Conservation (phyloP, 768 basidiomycete species). For the Leccinum disarticulatum region DNA sequence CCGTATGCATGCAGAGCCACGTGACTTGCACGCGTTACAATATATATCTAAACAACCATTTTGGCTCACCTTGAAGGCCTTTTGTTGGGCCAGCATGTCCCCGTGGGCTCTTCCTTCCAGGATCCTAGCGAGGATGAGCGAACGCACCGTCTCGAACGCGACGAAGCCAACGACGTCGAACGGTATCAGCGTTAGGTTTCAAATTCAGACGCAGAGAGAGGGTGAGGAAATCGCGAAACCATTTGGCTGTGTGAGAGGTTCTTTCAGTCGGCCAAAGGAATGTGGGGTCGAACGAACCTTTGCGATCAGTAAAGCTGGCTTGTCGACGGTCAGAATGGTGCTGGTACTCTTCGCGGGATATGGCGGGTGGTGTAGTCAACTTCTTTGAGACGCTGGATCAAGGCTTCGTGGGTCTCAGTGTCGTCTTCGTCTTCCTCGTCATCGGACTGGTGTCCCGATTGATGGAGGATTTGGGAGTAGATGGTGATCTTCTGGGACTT, state of each 20-base stretch:
- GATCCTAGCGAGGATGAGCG: slow-evolving; percentile 87
- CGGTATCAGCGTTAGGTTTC: slow-evolving; percentile 89
- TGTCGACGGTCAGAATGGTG: slow-evolving; percentile 97
- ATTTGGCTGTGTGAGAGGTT: slow-evolving; percentile 60
- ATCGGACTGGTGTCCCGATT: too few species aligned
- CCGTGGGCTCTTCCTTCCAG: too few species aligned
- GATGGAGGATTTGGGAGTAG: too few species aligned
- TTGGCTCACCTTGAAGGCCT: too few species aligned
- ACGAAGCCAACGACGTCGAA: slow-evolving; percentile 97
- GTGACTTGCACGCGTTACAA: too few species aligned
- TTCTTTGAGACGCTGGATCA: slow-evolving; percentile 89
- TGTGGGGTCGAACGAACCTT: slow-evolving; percentile 26
- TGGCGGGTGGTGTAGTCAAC: slow-evolving; percentile 70
- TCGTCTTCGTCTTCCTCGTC: slow-evolving; percentile 96
- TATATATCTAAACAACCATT: too few species aligned
- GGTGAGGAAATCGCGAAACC: slow-evolving; percentile 93
- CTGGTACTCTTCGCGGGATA: slow-evolving; percentile 95
- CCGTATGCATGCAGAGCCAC: too few species aligned
- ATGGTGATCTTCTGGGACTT: too few species aligned
- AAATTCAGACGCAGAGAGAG: slow-evolving; percentile 83
- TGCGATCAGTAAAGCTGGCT: slow-evolving; percentile 87
- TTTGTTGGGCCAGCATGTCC: too few species aligned
- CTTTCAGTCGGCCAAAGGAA: not conserved
- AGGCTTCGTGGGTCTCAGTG: slow-evolving; percentile 91
- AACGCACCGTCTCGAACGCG: slow-evolving; percentile 95